These are phyloP conservation scores for Neoarthrinium moseri DNA, from an alignment of 2,329 filamentous ascomycete genomes.

Conservation along the genomic window DNA sequence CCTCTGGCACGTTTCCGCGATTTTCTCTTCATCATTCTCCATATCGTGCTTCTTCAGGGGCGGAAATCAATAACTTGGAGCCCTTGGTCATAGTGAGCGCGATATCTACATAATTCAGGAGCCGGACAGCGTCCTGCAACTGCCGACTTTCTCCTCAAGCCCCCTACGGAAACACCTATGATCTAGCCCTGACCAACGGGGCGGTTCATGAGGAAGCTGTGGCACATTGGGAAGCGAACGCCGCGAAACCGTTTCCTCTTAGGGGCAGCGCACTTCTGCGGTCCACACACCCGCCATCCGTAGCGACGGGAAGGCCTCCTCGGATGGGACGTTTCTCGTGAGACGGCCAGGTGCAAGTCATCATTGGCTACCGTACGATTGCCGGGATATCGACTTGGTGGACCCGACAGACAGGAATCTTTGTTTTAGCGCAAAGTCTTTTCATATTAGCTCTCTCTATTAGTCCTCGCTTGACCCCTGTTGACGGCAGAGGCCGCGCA, in stretches of 20 bases:
- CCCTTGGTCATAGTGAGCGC: no score
- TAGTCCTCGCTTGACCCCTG: not conserved
- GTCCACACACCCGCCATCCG: not conserved
- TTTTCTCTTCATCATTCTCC: no score
- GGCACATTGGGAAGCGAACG: not conserved
- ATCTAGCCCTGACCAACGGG: not conserved
- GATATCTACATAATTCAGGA: no score
- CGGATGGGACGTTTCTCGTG: not conserved
- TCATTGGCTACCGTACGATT: constrained; percentile 5
- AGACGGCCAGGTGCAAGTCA: not conserved
- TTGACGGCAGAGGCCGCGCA: constrained; percentile 3
- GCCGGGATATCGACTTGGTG: constrained; percentile 1
- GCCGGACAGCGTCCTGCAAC: no score
- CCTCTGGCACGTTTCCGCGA: no score
- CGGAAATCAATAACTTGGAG: no score
- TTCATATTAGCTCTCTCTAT: constrained; percentile 1
- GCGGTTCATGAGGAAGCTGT: not conserved
- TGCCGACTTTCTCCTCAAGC: no score
- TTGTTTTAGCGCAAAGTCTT: constrained; percentile 7
- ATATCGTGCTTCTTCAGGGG: no score
- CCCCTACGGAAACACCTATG: no score
- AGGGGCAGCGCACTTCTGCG: not conserved
- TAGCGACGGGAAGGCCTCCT: not conserved
- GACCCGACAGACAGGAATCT: constrained; percentile 11
- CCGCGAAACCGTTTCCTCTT: not conserved